Percentiles rank a stretch among this genome's conserved stretches.
These are phyloP conservation scores for Hanseniaspora pseudoguilliermondii DNA, from an alignment of 805 yeast species.

Conservation along the genomic window DNA sequence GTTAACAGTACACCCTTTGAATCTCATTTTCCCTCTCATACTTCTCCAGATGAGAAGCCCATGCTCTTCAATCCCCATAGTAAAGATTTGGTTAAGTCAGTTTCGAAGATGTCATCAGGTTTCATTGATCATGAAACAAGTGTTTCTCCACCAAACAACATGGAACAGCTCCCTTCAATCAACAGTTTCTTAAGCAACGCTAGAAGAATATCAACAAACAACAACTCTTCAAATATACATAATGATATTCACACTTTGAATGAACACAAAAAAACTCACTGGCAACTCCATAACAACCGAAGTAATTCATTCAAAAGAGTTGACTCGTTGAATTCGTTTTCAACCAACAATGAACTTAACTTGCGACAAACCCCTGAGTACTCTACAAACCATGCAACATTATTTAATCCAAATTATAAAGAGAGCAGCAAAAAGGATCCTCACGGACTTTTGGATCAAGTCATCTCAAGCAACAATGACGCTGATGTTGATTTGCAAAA, in stretches of 20 bases:
- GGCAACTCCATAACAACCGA: conserved; percentile 4
- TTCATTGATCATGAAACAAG: not conserved
- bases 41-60: not conserved
- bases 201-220: not conserved
- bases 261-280: conserved; percentile 7
- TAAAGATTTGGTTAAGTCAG: not conserved
- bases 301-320: not conserved
- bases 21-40: not conserved
- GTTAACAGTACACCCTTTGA: not conserved
- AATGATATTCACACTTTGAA: conserved; percentile 4
- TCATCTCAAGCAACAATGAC: not conserved
- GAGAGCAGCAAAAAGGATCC: not conserved
- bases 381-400: not conserved
- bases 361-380: not conserved
- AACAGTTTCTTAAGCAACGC: not conserved
- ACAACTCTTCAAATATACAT: not conserved
- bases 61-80: not conserved
- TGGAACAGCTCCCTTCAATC: not conserved
- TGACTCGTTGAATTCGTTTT: conserved; percentile 1
- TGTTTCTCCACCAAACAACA: not conserved
- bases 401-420: not conserved
- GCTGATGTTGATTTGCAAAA: not conserved
- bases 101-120: not conserved
- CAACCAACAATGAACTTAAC: conserved; percentile 1
- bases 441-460: conserved; percentile 14